Percentiles rank a stretch among this genome's conserved stretches.
These are phyloP conservation scores for Fonsecaea multimorphosa DNA, from an alignment of 2,329 filamentous ascomycete genomes.

Conservation along the genomic window DNA sequence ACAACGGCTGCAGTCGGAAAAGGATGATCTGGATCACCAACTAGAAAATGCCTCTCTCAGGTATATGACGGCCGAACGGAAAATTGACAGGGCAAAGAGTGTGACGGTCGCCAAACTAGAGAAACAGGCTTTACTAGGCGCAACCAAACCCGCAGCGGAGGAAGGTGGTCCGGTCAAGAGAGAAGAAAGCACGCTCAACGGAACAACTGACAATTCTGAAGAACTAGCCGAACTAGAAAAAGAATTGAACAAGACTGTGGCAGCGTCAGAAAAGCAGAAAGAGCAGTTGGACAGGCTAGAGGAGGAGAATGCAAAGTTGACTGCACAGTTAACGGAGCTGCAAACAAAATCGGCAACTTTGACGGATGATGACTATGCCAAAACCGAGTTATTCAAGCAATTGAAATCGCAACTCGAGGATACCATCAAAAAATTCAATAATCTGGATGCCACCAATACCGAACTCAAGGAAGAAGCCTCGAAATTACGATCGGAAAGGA, in stretches of 20 bases:
- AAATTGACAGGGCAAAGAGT: conserved; percentile 87
- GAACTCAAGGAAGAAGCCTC: conserved; percentile 83
- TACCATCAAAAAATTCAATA: conserved; percentile 87
- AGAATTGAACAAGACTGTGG: conserved; percentile 77
- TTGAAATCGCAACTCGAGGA: conserved; percentile 91
- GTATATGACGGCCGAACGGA: conserved; percentile 95
- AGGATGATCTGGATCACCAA: conserved; percentile 82
- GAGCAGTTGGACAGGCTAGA: conserved; percentile 83
- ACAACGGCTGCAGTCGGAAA: conserved; percentile 76
- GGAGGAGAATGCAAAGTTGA: conserved; percentile 73
- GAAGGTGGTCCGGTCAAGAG: conserved; percentile 55
- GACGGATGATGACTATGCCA: conserved; percentile 90
- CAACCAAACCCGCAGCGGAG: conserved; percentile 55
- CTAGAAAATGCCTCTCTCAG: conserved; percentile 86
- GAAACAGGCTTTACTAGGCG: conserved; percentile 79
- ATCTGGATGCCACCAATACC: conserved; percentile 85
- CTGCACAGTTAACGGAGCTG: conserved; percentile 79
- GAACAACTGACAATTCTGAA: conserved; percentile 58
- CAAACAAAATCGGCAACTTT: conserved; percentile 67
- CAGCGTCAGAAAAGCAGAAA: conserved; percentile 80
- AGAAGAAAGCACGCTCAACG: conserved; percentile 62
- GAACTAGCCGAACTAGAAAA: conserved; percentile 73
- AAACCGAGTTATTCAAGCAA: conserved; percentile 91
- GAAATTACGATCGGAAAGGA: conserved; percentile 83
- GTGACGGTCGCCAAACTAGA: conserved; percentile 89